Conservation (phyloP, 1,139 yeast genomes). For the Taphrina pruni region DNA sequence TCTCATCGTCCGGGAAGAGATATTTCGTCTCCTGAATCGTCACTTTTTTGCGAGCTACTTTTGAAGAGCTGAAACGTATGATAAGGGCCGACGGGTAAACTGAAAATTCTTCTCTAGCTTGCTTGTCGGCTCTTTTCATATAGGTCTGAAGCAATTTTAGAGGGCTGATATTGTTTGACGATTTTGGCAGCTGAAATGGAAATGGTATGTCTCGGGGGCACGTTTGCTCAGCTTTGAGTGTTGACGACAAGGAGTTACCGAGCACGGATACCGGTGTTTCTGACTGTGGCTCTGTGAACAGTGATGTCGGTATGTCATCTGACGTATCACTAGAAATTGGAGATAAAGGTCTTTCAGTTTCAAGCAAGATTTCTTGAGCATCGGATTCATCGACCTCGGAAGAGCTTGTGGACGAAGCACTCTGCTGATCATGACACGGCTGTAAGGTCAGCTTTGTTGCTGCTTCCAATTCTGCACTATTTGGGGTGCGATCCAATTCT, state of each 20-base stretch:
- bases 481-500: not conserved
- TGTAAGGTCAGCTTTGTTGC: not conserved
- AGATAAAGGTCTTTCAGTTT: not conserved
- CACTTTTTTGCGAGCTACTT: slow-evolving; percentile 17
- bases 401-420: not conserved
- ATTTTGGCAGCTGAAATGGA: slow-evolving; percentile 26
- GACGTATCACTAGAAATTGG: not conserved
- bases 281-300: slow-evolving; percentile 4
- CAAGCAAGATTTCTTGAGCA: not conserved
- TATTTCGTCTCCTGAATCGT: slow-evolving; percentile 9
- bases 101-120: slow-evolving; percentile 21
- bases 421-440: not conserved
- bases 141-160: slow-evolving; percentile 25
- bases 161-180: slow-evolving; percentile 31
- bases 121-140: slow-evolving; percentile 33
- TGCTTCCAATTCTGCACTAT: not conserved
- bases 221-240: not conserved
- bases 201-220: not conserved
- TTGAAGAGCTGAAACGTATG: slow-evolving; percentile 35
- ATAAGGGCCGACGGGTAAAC: not conserved
- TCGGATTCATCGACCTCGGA: slow-evolving; percentile 7
- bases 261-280: not conserved
- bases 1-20: slow-evolving; percentile 28
- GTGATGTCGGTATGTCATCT: slow-evolving; percentile 7
- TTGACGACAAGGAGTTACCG: not conserved